These are phyloP conservation scores for Agapanthus africanus DNA, from an alignment of 106 monocot genomes.

Conservation along the genomic window DNA sequence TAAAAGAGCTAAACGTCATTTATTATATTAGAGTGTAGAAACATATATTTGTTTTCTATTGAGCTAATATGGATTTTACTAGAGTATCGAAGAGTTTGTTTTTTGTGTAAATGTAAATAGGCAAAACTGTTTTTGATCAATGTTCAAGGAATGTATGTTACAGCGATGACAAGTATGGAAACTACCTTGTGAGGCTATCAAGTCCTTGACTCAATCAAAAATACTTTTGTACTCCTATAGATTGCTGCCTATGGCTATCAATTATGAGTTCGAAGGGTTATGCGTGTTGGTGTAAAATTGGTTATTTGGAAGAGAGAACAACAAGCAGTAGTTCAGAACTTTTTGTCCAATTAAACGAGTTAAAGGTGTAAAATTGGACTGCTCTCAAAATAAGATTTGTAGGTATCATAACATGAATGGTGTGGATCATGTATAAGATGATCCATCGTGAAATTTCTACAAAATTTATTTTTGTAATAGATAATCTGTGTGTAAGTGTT, in stretches of 20 bases:
- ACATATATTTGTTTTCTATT: neutral
- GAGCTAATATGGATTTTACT: neutral
- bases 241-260: neutral
- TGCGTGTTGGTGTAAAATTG: neutral
- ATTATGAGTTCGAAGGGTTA: neutral
- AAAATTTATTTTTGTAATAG: too few relatives aligned
- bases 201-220: neutral
- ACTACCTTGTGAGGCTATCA: neutral
- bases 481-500: too few relatives aligned
- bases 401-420: too few relatives aligned
- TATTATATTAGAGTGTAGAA: neutral
- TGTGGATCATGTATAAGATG: too few relatives aligned
- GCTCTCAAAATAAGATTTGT: neutral
- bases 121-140: neutral
- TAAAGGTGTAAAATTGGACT: neutral
- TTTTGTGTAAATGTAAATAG: neutral
- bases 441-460: too few relatives aligned
- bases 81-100: too few relatives aligned
- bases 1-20: too few relatives aligned
- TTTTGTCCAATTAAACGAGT: neutral
- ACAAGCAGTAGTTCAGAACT: neutral
- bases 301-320: too few relatives aligned
- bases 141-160: neutral
- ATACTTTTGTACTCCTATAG: neutral
- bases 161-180: neutral